A percentile compares a stretch with the other conserved stretches of the same genome.
Evolutionary conservation across 352 stramenopile genomes (phyloP).

Genomic region (Phytopythium montanum): DNA sequence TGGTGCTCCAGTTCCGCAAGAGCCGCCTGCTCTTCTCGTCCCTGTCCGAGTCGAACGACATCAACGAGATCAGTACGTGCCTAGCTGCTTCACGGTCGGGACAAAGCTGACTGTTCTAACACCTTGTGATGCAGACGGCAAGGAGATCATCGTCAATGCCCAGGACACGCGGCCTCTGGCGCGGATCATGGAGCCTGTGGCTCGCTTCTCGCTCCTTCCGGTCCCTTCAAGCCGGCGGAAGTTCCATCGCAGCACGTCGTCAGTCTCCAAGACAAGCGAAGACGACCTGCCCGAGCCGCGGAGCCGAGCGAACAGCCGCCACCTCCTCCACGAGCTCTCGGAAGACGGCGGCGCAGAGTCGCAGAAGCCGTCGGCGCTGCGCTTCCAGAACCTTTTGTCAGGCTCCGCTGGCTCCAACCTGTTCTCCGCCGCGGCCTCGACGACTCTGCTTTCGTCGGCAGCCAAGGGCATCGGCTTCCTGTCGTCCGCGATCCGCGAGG

Average conservation of each 20-base stretch:
- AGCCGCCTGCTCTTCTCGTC: conserved; percentile 85
- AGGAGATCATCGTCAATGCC: conserved; percentile 58
- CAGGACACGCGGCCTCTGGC: conserved; percentile 67
- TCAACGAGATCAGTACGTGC: conserved; percentile 81
- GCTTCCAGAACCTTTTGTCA: conserved; percentile 66
- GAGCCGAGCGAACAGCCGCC: conserved; percentile 27
- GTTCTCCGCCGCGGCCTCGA: conserved; percentile 54
- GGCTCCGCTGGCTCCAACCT: conserved; percentile 62
- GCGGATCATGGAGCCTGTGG: conserved; percentile 68
- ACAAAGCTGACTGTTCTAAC: conserved; percentile 8
- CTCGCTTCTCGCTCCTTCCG: conserved; percentile 77
- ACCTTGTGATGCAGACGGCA: conserved; percentile 44
- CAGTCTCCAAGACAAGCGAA: conserved; percentile 27
- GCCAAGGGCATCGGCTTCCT: conserved; percentile 83
- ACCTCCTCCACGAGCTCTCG: conserved; percentile 36
- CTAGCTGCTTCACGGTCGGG: background rate
- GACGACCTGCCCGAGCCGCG: conserved; percentile 17
- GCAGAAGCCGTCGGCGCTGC: conserved; percentile 41
- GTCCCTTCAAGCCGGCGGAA: conserved; percentile 52
- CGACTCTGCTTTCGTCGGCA: conserved; percentile 57
- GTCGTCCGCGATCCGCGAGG: conserved; percentile 66
- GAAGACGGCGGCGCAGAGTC: conserved; percentile 25
- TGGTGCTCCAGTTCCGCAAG: conserved; percentile 83
- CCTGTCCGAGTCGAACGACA: conserved; percentile 76
- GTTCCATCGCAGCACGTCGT: conserved; percentile 41